Conservation (phyloP, 257 asterid species). For the Petrea volubilis region DNA sequence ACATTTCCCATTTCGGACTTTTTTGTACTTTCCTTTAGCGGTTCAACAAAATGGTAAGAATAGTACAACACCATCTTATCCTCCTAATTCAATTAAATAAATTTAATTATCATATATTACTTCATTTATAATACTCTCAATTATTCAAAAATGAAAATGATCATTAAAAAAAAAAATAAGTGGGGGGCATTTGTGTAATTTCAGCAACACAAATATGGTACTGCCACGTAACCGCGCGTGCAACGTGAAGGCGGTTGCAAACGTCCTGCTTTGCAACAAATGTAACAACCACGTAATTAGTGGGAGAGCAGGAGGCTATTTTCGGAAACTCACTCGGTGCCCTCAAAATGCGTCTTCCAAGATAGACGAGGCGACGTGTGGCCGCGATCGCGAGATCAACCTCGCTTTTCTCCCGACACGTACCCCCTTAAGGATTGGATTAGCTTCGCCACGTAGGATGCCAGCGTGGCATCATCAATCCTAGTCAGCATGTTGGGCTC, state of each 20-base stretch:
- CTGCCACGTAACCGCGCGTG: conserved; percentile 22
- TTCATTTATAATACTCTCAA: neutral
- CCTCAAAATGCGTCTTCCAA: conserved; percentile 22
- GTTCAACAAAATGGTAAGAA: neutral
- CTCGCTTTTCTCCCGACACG: conserved; percentile 47
- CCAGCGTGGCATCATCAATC: conserved; percentile 29
- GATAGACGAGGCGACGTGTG: conserved; percentile 56
- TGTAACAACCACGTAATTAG: conserved; percentile 29
- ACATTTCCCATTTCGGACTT: neutral
- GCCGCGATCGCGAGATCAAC: conserved; percentile 24
- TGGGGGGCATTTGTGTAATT: conserved; percentile 19
- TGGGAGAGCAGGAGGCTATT: conserved; percentile 23
- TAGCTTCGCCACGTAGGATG: conserved; percentile 33
- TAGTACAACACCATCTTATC: neutral
- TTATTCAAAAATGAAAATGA: neutral
- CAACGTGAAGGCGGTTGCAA: conserved; percentile 50
- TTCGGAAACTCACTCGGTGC: conserved; percentile 4
- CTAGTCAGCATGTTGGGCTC: conserved; percentile 37
- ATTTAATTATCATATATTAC: neutral
- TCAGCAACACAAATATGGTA: neutral
- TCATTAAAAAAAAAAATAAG: neutral
- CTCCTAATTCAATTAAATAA: neutral
- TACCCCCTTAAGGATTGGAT: conserved; percentile 19
- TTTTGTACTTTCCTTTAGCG: neutral
- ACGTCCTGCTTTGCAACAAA: neutral